Evolutionary conservation across 139 green algal species (phyloP).

Genomic region (Haematococcus lacustris): DNA sequence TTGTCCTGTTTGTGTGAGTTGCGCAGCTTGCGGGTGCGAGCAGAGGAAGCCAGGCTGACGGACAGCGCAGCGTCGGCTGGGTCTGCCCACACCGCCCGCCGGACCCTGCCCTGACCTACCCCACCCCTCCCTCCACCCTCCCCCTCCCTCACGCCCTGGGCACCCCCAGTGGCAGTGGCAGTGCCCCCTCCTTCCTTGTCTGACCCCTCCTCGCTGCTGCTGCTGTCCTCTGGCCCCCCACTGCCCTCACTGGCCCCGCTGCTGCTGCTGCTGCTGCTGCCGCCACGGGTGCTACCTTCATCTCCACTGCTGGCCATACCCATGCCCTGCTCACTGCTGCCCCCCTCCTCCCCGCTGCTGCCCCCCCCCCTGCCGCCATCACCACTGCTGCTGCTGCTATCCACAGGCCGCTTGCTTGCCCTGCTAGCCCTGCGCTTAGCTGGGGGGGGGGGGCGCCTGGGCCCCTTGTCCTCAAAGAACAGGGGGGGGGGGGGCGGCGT

Average conservation of each 20-base stretch:
- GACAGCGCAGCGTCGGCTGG: conserved; percentile 38
- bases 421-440: no score
- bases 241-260: no score
- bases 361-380: no score
- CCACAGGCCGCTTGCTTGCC: no score
- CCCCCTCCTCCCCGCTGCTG: no score
- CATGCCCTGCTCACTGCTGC: neutral
- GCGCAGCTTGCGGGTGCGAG: conserved; percentile 63
- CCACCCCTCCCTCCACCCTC: no score
- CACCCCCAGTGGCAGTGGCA: neutral
- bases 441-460: no score
- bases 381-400: no score
- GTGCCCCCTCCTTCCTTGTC: neutral
- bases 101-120: neutral
- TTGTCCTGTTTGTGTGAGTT: conserved; percentile 40
- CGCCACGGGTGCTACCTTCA: no score
- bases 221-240: neutral
- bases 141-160: neutral
- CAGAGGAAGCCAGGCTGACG: conserved; percentile 41
- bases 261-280: neutral
- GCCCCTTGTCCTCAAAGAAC: no score
- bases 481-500: no score
- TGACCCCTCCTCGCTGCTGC: neutral
- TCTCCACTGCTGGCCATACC: neutral
- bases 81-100: conserved; percentile 59